phyloP scores from a whole-genome alignment of 2,329 filamentous ascomycete genomes.

The Fusarium armeniacum region DNA sequence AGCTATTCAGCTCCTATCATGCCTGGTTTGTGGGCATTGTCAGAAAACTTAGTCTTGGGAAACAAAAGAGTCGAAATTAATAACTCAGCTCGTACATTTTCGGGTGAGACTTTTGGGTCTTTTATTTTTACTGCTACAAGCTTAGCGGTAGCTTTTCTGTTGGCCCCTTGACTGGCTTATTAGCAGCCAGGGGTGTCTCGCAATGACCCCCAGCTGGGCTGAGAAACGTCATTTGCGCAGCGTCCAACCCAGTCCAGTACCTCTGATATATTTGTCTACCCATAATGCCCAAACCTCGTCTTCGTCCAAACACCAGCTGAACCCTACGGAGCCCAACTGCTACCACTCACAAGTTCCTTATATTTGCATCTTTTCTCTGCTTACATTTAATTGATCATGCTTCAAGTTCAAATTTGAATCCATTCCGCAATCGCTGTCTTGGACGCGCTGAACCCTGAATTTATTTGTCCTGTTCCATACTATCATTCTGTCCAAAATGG shows the following conservation, averaged over 20 bases:
- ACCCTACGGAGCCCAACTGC: constrained; percentile 28
- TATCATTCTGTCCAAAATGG: constrained; percentile 58
- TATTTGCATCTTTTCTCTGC: constrained; percentile 1
- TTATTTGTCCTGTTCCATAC: constrained; percentile 11
- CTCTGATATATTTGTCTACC: constrained; percentile 33
- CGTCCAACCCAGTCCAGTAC: constrained; percentile 31
- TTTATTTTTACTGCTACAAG: not conserved
- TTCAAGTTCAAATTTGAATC: constrained; percentile 21
- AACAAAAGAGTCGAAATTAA: not conserved
- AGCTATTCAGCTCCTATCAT: not conserved
- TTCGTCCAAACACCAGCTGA: constrained; percentile 33
- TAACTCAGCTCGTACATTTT: not conserved
- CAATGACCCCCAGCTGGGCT: constrained; percentile 40
- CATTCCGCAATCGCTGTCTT: constrained; percentile 25
- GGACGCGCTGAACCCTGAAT: constrained; percentile 33
- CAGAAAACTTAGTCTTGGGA: not conserved
- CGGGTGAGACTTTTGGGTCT: not conserved
- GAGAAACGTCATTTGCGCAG: constrained; percentile 43
- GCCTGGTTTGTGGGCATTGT: not conserved
- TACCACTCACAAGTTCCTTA: not conserved
- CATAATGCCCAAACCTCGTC: constrained; percentile 39
- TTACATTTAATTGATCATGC: constrained; percentile 24
- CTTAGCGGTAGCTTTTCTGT: not conserved
- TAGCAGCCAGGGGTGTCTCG: constrained; percentile 27
- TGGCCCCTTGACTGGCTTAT: not conserved